These are phyloP conservation scores for Rhodotorula sp. DNA, from an alignment of 1,284 basidiomycete genomes.

Conservation along the genomic window DNA sequence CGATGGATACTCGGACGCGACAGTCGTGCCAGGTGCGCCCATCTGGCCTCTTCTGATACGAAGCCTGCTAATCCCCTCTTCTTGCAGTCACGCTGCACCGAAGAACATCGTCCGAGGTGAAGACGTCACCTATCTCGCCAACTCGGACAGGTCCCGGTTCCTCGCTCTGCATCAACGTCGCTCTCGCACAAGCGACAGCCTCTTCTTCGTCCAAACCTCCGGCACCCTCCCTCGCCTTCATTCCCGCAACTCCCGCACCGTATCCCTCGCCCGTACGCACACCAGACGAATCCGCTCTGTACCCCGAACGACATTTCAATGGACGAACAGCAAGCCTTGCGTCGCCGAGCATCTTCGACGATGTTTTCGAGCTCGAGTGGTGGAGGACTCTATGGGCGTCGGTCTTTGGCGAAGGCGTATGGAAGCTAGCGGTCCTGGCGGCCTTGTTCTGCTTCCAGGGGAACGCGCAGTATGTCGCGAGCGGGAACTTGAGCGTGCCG, in stretches of 20 bases:
- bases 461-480: slow-evolving; percentile 47
- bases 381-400: slow-evolving; percentile 23
- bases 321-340: background rate
- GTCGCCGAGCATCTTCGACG: background rate
- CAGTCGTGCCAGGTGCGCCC: slow-evolving; percentile 7
- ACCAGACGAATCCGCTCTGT: slow-evolving; percentile 18
- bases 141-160: background rate
- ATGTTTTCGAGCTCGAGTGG: slow-evolving; percentile 33
- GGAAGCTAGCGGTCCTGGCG: slow-evolving; percentile 41
- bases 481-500: slow-evolving; percentile 48
- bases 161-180: slow-evolving; percentile 28
- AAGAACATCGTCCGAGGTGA: background rate
- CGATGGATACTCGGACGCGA: slow-evolving; percentile 1
- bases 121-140: background rate
- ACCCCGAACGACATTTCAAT: slow-evolving; percentile 13
- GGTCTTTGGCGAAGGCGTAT: slow-evolving; percentile 20
- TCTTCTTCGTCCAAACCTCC: background rate
- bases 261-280: slow-evolving; percentile 14
- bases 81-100: slow-evolving; percentile 1
- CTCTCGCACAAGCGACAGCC: slow-evolving; percentile 13
- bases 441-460: slow-evolving; percentile 47
- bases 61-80: background rate
- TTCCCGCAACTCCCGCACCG: slow-evolving; percentile 26
- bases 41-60: background rate
- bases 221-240: slow-evolving; percentile 25